Percentiles rank a stretch among this genome's conserved stretches.
phyloP scores from a whole-genome alignment of 768 basidiomycete species.

The Pleurotus eryngii region DNA sequence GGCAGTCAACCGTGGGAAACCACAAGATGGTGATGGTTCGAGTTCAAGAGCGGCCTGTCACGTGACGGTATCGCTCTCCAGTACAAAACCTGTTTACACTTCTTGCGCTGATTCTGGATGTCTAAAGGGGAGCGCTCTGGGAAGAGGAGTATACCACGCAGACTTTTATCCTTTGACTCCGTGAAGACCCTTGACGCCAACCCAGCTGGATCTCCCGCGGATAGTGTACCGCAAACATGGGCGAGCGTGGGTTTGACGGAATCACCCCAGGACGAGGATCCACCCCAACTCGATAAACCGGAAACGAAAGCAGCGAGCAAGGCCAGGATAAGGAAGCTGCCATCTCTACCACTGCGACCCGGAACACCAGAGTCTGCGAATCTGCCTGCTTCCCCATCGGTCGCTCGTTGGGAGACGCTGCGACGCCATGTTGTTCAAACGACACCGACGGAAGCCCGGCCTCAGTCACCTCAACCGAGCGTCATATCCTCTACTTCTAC shows the following conservation, averaged over 20 bases:
- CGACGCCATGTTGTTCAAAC: constrained; percentile 56
- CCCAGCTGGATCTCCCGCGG: background rate
- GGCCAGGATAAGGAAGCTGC: constrained; percentile 11
- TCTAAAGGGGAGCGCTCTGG: constrained; percentile 13
- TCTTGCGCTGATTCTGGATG: background rate
- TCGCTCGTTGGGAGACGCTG: constrained; percentile 49
- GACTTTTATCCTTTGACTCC: constrained; percentile 24
- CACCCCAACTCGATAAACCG: constrained; percentile 9
- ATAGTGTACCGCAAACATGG: background rate
- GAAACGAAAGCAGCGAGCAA: constrained; percentile 10
- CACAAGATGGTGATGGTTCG: too few relatives aligned
- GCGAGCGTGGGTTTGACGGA: background rate
- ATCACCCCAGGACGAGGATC: constrained; percentile 2
- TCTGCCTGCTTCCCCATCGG: constrained; percentile 39
- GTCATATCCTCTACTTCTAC: constrained; percentile 23
- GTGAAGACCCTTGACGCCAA: constrained; percentile 10
- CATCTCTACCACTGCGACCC: constrained; percentile 33
- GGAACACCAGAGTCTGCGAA: constrained; percentile 34
- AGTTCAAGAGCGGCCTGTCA: too few relatives aligned
- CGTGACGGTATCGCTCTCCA: too few relatives aligned
- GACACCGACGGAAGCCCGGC: constrained; percentile 17
- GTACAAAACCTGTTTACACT: too few relatives aligned
- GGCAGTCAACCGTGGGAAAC: too few relatives aligned
- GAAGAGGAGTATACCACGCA: constrained; percentile 13
- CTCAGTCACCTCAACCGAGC: constrained; percentile 21